These are phyloP conservation scores for Mariannaea sp. DNA, from an alignment of 2,329 filamentous ascomycete genomes.

Conservation along the genomic window DNA sequence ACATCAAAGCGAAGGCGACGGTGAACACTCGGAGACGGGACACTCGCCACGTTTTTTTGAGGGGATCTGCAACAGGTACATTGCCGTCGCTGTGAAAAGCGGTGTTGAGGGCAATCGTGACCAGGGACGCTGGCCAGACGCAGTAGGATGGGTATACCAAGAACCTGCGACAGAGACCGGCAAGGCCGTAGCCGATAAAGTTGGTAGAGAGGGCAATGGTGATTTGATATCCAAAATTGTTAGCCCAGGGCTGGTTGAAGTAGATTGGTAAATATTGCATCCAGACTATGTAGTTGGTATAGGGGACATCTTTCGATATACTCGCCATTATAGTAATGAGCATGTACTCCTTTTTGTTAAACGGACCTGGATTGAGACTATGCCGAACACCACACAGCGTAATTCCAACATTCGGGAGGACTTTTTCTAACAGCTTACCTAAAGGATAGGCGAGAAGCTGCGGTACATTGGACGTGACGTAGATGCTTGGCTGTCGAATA, in stretches of 20 bases:
- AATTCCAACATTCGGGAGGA: slow-evolving; percentile 56
- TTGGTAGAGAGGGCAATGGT: slow-evolving; percentile 56
- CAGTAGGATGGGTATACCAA: slow-evolving; percentile 57
- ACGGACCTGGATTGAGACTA: slow-evolving; percentile 59
- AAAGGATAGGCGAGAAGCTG: slow-evolving; percentile 61
- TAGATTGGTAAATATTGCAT: slow-evolving; percentile 53
- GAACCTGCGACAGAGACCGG: slow-evolving; percentile 55
- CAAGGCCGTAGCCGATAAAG: slow-evolving; percentile 61
- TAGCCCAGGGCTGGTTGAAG: slow-evolving; percentile 57
- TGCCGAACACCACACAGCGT: slow-evolving; percentile 52
- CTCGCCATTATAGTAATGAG: slow-evolving; percentile 66
- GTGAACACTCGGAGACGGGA: slow-evolving; percentile 55
- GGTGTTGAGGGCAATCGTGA: slow-evolving; percentile 53
- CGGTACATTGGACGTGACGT: slow-evolving; percentile 58
- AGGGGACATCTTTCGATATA: slow-evolving; percentile 54
- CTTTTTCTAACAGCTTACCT: slow-evolving; percentile 55
- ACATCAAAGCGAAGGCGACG: slow-evolving; percentile 51
- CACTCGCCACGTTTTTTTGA: slow-evolving; percentile 46
- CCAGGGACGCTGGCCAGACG: slow-evolving; percentile 59
- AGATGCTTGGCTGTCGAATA: slow-evolving; percentile 59
- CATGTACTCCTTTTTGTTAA: slow-evolving; percentile 66
- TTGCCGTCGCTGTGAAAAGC: slow-evolving; percentile 53
- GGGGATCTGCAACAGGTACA: slow-evolving; percentile 31
- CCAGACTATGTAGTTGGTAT: slow-evolving; percentile 57
- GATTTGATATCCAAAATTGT: slow-evolving; percentile 55